Evolutionary conservation across 805 yeast species (phyloP), one percentile per base, ranked within the genome.

Genomic region (Wickerhamomyces chaumierensis): DNA sequence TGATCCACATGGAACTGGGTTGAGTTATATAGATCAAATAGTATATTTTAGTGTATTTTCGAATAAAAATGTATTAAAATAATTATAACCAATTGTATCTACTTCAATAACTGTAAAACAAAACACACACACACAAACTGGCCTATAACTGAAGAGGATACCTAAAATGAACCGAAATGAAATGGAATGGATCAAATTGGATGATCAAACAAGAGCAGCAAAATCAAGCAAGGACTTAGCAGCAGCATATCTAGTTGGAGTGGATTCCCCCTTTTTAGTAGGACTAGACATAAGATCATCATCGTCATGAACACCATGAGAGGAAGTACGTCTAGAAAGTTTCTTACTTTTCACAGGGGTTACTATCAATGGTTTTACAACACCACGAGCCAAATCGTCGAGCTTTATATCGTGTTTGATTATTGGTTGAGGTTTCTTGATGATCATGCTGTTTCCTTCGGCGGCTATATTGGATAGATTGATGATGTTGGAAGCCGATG

Each of bases 241-340:
- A 21, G 72, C 73, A 29, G 71, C 71, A 39, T 65, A 66, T 1
- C 70, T 64, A 4, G 69, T 65, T 7, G 73, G 72, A 3, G 72
- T 67, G 4, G 68, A 57, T 21, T n/a, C n/a, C n/a, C n/a, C n/a
- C n/a, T 58, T 43, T 46, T 61, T 62, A 1, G 65, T 61, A 35
- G 70, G 69, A 21, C 66, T 58, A 49, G 60, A 38, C 7, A 58
- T 31, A 33, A 45, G 31, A 31, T 52, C 57, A 15, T 50, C 52
- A 23, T 36, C 43, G 4, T 44, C 51, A 34, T 42, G 44, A 14
- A 33, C 35, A n/a, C 51, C 55, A n/a, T n/a, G n/a, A n/a, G n/a
- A n/a, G n/a, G n/a, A n/a, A n/a, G n/a, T n/a, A n/a, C n/a, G n/a
- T n/a, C n/a, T n/a, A n/a, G n/a, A n/a, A n/a, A n/a, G n/a, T n/a